Evolutionary conservation across 345 rosid species (phyloP), one percentile per base, ranked within the genome.

Genomic region (Capsella bursapastoris): DNA sequence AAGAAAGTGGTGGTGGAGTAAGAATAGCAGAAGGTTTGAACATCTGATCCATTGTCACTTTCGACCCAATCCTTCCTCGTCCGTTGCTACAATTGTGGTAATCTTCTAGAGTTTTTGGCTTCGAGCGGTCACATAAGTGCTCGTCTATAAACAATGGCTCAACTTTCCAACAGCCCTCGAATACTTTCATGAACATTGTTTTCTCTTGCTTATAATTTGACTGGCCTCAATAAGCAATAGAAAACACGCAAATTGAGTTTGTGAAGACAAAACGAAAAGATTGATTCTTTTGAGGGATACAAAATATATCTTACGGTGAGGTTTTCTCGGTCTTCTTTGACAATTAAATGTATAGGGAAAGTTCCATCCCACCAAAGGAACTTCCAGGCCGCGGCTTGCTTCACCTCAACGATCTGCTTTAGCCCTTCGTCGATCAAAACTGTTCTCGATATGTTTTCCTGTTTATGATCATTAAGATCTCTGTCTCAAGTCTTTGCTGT

Each of bases 301-400:
- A 41, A 1, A 7, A 8, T 62, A 32, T 58, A 31, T 51, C 89
- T 80, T 82, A 91, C 97, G 0, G 87, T 79, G 65, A 82, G 83
- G 61, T 89, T 85, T 63, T 79, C 51, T 81, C 93, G 82, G 83
- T 89, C 85, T 77, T 94, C 95, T 72, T 91, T 89, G 28, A 89
- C 97, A 29, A 87, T 70, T 52, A 94, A 85, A 79, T 91, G 90
- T 56, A 94, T 85, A 8, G 90, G 86, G 55, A 90, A 85, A 13
- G 90, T 86, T 75, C 96, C 93, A 4, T 89, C 84, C 92, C 97
- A 89, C 97, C 97, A 94, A 31, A 94, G 95, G 58, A 94, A 94
- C 79, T 83, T 94, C 97, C 97, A 94, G 15, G 84, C 38, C 32
- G 98, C 93, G 9, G 97, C 89, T 80, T 94, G 98, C 69, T 91